Evolutionary conservation across 1,284 basidiomycete genomes (phyloP).

Genomic region (Anthracocystis panici-leucophaei): DNA sequence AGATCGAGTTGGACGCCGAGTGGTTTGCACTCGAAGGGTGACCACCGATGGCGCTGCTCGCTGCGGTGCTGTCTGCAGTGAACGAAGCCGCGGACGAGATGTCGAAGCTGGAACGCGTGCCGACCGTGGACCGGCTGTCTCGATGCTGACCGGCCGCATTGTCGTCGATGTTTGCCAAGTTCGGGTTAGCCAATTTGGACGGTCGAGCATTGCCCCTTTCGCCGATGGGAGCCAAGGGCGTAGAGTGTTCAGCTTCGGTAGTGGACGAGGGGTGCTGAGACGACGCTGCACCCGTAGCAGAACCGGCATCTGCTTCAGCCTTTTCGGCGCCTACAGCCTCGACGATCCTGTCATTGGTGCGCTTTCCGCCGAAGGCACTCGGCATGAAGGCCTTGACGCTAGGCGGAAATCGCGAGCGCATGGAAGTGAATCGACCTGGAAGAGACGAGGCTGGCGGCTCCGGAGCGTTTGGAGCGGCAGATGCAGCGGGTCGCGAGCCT

Average conservation of each 20-base stretch:
- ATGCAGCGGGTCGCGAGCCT: conserved; percentile 4
- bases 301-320: conserved; percentile 40
- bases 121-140: conserved; percentile 61
- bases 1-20: conserved; percentile 58
- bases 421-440: conserved; percentile 58
- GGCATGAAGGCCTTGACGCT: conserved; percentile 67
- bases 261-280: conserved; percentile 2
- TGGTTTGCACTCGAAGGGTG: conserved; percentile 50
- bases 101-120: conserved; percentile 60
- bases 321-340: conserved; percentile 59
- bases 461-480: conserved; percentile 22
- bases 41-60: conserved; percentile 52
- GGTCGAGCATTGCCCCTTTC: conserved; percentile 38
- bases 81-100: conserved; percentile 54
- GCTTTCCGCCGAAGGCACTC: conserved; percentile 62
- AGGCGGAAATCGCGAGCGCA: conserved; percentile 65
- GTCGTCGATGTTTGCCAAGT: conserved; percentile 34
- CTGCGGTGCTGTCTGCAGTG: conserved; percentile 58
- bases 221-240: conserved; percentile 37
- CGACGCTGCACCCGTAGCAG: conserved; percentile 10
- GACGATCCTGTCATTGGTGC: conserved; percentile 61
- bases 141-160: conserved; percentile 34
- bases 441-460: conserved; percentile 51
- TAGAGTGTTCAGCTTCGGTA: conserved; percentile 21
- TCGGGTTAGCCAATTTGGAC: conserved; percentile 23